A percentile compares a stretch with the other conserved stretches of the same genome.
Evolutionary conservation across 2,329 filamentous ascomycete species (phyloP).

Genomic region (Cadophora sp.): DNA sequence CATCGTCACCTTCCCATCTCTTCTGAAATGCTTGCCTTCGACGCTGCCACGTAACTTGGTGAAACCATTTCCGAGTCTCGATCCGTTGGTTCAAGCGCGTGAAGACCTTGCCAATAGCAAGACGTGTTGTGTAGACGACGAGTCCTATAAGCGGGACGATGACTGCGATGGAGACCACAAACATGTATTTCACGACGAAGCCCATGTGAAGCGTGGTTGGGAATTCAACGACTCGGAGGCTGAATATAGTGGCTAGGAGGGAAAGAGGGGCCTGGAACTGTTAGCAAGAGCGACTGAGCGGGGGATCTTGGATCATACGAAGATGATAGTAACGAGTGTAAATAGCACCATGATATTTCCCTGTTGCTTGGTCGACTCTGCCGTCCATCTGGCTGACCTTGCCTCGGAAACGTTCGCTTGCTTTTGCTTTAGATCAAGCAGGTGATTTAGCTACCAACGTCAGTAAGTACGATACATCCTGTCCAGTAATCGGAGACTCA

Average conservation of each 20-base stretch:
- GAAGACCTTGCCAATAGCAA: slow-evolving; percentile 6
- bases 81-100: neutral
- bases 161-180: slow-evolving; percentile 24
- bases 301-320: slow-evolving; percentile 43
- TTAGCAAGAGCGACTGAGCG: neutral
- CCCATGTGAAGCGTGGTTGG: slow-evolving; percentile 13
- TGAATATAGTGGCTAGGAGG: slow-evolving; percentile 25
- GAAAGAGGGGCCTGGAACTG: slow-evolving; percentile 23
- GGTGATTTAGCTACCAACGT: slow-evolving; percentile 37
- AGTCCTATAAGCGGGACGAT: slow-evolving; percentile 23
- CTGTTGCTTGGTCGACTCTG: slow-evolving; percentile 36
- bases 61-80: neutral
- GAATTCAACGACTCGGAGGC: slow-evolving; percentile 20
- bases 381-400: slow-evolving; percentile 48
- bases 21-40: neutral
- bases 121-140: slow-evolving; percentile 23
- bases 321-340: slow-evolving; percentile 54
- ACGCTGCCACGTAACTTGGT: neutral
- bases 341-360: slow-evolving; percentile 51
- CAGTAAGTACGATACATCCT: neutral
- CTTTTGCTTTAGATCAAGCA: slow-evolving; percentile 53
- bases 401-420: slow-evolving; percentile 54
- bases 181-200: slow-evolving; percentile 25
- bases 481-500: slow-evolving; percentile 11
- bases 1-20: neutral